Base-by-base conservation (phyloP, 495 filamentous ascomycete species). In the Cladorrhinum samala region DNA sequence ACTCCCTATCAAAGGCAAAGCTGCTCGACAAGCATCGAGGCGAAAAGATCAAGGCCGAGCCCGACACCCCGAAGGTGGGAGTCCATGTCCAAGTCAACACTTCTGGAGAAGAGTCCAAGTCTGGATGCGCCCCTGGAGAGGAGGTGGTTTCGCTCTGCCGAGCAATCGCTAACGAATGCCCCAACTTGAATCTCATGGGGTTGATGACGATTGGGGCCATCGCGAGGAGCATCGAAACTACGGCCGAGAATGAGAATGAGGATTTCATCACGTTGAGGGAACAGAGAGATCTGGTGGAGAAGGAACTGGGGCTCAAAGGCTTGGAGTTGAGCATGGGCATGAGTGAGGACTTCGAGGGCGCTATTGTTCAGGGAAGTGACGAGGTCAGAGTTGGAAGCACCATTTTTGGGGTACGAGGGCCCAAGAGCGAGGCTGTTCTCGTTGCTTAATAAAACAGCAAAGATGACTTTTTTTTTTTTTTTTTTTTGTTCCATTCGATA, bases 141-240 rank as follows among this genome's bases (percentile, higher is more conserved):
- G 73, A 77, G 20, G 72, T 86, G 2, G 68, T 83, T 2, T 69
- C 57, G 2, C 71, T 98, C 30, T 88, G 84, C 63, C 71, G 72
- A 21, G 79, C 85, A 64, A 80, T 95, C 40, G 68, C 76, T 5
- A 76, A 84, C 19, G 66, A 78, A 33, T 95, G 91, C 71, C 83
- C 85, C 2, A 77, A 84, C 64, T 69, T 98, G 25, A 72, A 79
- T 39, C 65, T 98, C 17, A 76, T 86, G 49, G 93, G 93, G 0
- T 64, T 98, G 4, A 98, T 98, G 93, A 98, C 93, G 1, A 97
- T 98, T 61, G 93, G 93, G 1, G 89, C 90, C 16, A 93, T 98
- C 63, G 91, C 89, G 46, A 70, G 91, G 51, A 90, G 85, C 21
- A 74, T 80, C 59, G 87, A 77, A 2, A 83, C 81, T 9, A 84